Evolutionary conservation across 108 stramenopile species (phyloP), one percentile per base, ranked within the genome.

Genomic region (Nitzschia inconspicua): DNA sequence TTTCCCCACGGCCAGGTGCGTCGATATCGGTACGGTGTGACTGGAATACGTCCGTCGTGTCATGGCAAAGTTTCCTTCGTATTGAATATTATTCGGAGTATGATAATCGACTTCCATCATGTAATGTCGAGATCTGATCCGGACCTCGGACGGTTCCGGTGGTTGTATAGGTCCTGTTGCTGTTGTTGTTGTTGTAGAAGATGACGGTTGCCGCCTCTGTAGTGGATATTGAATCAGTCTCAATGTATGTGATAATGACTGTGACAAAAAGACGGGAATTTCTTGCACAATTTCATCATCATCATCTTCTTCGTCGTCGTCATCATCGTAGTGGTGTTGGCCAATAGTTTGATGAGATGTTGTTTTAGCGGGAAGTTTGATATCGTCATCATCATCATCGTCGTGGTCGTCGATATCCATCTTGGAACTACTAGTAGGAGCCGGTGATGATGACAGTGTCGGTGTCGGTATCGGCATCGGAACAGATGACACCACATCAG

Each of bases 1-100:
- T 62, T 84, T 79, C n/a, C 84, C 91, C 72, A 93, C 46, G 0
- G 83, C 86, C 85, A 93, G 79, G 66, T 93, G 88, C 10, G 92
- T 93, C 40, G 69, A 47, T 5, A 88, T 63, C 10, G 83, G 73
- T 42, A 93, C 77, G 26, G 79, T 78, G 11, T 73, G 86, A 68
- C 86, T 88, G 4, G 65, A 29, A 62, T 76, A 84, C 5, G 84
- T 91, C 23, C 85, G 63, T 16, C 68, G 37, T 40, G 65, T 42
- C 34, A 85, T 56, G 31, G 62, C 57, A 52, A 75, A 75, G 26
- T 24, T 41, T 28, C 76, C 79, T 28, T 53, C 48, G 47, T 13
- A 23, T 57, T 29, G 55, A 47, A 49, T 48, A 19, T 36, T 41
- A 13, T 25, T 44, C 63, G 26, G 48, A 44, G 51, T 65, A 34